These are phyloP conservation scores for Anisodus acutangulus DNA, from an alignment of 257 asterid genomes.

Conservation along the genomic window DNA sequence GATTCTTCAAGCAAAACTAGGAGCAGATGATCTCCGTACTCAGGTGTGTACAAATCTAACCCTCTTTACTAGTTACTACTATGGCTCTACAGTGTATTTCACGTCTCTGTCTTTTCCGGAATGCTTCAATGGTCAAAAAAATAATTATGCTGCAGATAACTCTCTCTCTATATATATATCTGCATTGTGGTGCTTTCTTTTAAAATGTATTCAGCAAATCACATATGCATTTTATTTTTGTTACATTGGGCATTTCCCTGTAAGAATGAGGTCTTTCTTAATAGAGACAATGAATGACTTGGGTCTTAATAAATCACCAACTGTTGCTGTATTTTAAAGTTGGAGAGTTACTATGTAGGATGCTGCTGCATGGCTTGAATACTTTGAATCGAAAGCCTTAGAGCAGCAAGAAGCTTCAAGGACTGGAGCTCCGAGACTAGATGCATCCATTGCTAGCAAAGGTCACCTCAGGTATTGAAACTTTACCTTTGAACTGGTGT, in stretches of 20 bases:
- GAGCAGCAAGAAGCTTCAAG: constrained; percentile 99
- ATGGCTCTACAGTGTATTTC: constrained; percentile 10
- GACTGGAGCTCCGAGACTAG: constrained; percentile 93
- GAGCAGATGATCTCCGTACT: constrained; percentile 96
- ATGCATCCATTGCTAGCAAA: constrained; percentile 97
- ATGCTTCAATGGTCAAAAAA: not conserved
- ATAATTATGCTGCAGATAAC: not conserved
- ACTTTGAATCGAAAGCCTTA: constrained; percentile 94
- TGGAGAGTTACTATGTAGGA: constrained; percentile 55
- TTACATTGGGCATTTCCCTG: constrained; percentile 11
- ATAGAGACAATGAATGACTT: not conserved
- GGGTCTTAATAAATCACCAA: not conserved
- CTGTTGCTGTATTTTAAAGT: constrained; percentile 3
- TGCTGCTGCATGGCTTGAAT: constrained; percentile 99
- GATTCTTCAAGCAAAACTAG: constrained; percentile 94
- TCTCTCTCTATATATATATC: not conserved
- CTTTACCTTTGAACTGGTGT: constrained; percentile 44
- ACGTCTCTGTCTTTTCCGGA: not conserved
- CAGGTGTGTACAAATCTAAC: constrained; percentile 59
- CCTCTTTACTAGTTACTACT: constrained; percentile 13
- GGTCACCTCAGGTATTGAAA: constrained; percentile 94
- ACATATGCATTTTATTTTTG: constrained; percentile 18
- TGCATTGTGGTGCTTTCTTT: not conserved
- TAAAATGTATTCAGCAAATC: constrained; percentile 1
- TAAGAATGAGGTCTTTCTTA: constrained; percentile 3